Conservation (phyloP, 371 early-diverging fungal species). For the Mortierella sp. region DNA sequence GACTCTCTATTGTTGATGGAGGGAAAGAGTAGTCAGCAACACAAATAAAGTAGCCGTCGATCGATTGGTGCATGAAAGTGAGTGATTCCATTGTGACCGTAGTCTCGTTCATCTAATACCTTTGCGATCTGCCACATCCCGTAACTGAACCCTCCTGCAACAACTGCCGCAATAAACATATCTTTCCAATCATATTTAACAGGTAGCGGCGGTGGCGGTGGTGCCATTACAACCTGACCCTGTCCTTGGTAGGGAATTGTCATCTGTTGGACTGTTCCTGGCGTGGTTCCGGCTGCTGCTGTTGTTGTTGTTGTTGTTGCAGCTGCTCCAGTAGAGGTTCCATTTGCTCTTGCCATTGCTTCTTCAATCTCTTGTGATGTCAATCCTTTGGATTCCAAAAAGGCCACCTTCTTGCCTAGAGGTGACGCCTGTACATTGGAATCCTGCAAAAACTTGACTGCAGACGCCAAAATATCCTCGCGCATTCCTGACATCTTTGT, state of each 20-base stretch:
- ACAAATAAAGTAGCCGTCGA: no score
- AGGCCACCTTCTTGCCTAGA: constrained; percentile 90
- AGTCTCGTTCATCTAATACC: constrained; percentile 58
- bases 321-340: constrained; percentile 46
- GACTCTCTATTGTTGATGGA: constrained; percentile 63
- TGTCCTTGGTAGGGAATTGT: constrained; percentile 27
- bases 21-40: background rate
- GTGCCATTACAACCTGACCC: constrained; percentile 59
- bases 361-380: constrained; percentile 92
- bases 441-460: constrained; percentile 92
- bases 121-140: constrained; percentile 84
- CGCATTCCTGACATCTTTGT: constrained; percentile 61
- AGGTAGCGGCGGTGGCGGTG: constrained; percentile 68
- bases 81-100: no score
- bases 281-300: no score
- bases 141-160: constrained; percentile 90
- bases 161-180: constrained; percentile 89
- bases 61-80: no score
- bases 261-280: constrained; percentile 26
- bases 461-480: constrained; percentile 86
- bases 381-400: constrained; percentile 95
- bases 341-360: constrained; percentile 80
- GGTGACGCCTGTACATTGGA: constrained; percentile 92
- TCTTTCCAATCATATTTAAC: constrained; percentile 89
- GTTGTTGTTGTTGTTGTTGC: constrained; percentile 30